A percentile compares a stretch with the other conserved stretches of the same genome.
Conservation (phyloP, 1,284 basidiomycete species). For the Porogramme epimiltina region DNA sequence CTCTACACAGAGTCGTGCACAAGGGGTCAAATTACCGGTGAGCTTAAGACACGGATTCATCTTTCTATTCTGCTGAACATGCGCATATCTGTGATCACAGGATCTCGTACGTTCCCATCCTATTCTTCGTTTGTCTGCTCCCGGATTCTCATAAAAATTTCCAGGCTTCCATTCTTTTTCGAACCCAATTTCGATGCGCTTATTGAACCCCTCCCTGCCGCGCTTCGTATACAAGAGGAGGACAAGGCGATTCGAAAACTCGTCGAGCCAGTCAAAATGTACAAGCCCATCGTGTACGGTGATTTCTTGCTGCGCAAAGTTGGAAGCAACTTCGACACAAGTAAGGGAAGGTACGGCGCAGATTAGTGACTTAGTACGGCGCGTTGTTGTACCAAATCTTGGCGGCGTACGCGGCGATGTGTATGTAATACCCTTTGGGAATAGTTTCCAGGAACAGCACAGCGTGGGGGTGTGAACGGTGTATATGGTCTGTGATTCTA, state of each 20-base stretch:
- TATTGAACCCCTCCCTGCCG: constrained; percentile 61
- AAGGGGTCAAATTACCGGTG: constrained; percentile 72
- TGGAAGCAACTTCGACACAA: constrained; percentile 59
- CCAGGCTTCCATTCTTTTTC: constrained; percentile 82
- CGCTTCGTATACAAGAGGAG: constrained; percentile 45
- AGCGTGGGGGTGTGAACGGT: no score
- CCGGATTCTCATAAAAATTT: neutral
- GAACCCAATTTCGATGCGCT: constrained; percentile 78
- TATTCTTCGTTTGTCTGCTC: neutral
- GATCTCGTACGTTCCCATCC: constrained; percentile 24
- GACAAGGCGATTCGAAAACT: constrained; percentile 6
- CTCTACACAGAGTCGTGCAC: constrained; percentile 81
- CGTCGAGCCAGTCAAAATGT: constrained; percentile 23
- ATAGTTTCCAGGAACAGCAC: no score
- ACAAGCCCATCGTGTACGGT: constrained; percentile 67
- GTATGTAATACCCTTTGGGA: no score
- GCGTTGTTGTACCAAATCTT: no score
- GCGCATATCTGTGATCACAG: constrained; percentile 12
- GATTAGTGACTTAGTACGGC: neutral
- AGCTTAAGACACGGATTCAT: no score
- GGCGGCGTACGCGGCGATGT: no score
- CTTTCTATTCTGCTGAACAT: no score
- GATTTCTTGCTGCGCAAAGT: constrained; percentile 78
- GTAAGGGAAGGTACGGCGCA: constrained; percentile 43
- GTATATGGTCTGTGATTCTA: no score